Conservation (phyloP, 73 alveolate genomes). For the Diophrys sp. region DNA sequence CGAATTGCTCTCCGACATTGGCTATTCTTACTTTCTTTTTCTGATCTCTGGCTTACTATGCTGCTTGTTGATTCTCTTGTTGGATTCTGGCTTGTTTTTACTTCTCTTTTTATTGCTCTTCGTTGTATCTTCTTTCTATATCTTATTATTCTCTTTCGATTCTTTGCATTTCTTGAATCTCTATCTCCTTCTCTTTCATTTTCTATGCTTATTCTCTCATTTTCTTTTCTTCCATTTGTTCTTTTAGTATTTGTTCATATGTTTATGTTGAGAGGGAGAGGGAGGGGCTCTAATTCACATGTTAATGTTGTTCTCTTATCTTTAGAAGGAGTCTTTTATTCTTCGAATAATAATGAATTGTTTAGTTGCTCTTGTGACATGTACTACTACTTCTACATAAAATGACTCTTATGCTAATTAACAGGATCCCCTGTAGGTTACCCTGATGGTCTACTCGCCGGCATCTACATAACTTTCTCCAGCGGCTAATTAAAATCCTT, state of each 20-base stretch:
- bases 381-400: too few species aligned
- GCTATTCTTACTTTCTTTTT: neutral
- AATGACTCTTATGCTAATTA: neutral
- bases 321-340: neutral
- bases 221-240: neutral
- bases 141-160: neutral
- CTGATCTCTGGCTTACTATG: neutral
- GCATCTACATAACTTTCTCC: too few species aligned
- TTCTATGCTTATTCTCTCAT: neutral
- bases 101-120: neutral
- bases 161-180: neutral
- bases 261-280: too few species aligned
- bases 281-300: too few species aligned
- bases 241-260: neutral
- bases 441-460: too few species aligned
- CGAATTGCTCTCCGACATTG: neutral
- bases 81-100: neutral
- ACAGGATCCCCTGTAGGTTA: neutral
- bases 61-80: neutral
- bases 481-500: too few species aligned
- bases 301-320: neutral
- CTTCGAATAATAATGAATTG: neutral
- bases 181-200: neutral
- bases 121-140: neutral
- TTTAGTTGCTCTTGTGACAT: neutral